Evolutionary conservation across 345 rosid species (phyloP).

Genomic region (Gossypium sturtianum): DNA sequence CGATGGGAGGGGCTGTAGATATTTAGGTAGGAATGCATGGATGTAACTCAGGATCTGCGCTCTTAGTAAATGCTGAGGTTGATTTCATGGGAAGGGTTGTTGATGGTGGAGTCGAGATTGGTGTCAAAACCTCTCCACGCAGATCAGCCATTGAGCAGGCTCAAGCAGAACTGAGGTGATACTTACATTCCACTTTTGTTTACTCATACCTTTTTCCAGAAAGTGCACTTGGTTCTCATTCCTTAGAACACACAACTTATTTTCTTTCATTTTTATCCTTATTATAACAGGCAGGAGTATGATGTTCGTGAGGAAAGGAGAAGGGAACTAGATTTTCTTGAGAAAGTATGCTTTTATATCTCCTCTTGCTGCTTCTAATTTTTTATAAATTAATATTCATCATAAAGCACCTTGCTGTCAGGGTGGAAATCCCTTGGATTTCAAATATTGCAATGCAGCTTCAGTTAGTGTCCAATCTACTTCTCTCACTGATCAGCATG

Average conservation of each 20-base stretch:
- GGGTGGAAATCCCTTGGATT: constrained; percentile 99
- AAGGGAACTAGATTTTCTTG: constrained; percentile 92
- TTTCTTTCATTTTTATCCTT: constrained; percentile 11
- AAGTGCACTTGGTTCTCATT: neutral
- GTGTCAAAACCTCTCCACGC: constrained; percentile 80
- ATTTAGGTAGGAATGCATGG: constrained; percentile 67
- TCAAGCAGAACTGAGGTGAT: constrained; percentile 91
- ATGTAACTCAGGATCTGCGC: constrained; percentile 50
- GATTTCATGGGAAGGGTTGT: constrained; percentile 99
- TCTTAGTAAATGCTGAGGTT: constrained; percentile 92
- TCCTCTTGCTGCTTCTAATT: constrained; percentile 15
- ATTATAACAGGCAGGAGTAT: constrained; percentile 77
- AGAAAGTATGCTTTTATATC: constrained; percentile 64
- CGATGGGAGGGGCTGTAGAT: constrained; percentile 31
- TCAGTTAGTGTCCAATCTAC: constrained; percentile 92
- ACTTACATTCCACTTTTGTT: constrained; percentile 1
- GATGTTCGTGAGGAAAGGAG: constrained; percentile 95
- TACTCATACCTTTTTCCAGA: neutral
- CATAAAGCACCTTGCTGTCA: constrained; percentile 30
- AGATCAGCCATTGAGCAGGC: constrained; percentile 92
- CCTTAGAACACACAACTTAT: neutral
- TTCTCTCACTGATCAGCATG: constrained; percentile 75
- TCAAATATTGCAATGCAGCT: constrained; percentile 67
- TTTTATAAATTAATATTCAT: constrained; percentile 10
- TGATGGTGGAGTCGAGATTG: constrained; percentile 81